A percentile compares a stretch with the other conserved stretches of the same genome.
phyloP scores from a whole-genome alignment of 2,329 filamentous ascomycete species.

The Diaporthe nobilis region DNA sequence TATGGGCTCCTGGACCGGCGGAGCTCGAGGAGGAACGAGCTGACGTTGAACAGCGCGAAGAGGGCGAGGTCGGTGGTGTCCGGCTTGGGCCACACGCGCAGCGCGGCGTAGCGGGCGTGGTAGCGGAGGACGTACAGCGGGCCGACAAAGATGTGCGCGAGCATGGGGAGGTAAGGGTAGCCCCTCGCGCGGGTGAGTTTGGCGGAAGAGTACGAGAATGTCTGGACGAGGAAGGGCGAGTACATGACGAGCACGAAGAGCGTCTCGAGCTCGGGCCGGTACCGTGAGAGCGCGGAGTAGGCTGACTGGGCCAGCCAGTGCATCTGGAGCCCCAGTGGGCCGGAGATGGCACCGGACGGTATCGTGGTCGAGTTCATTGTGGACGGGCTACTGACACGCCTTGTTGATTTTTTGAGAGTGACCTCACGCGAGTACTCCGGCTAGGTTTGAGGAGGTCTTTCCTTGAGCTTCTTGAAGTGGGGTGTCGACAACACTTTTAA shows the following conservation, averaged over 20 bases:
- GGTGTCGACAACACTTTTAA: not conserved
- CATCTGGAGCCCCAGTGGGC: not conserved
- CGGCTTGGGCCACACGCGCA: constrained; percentile 33
- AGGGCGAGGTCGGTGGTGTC: constrained; percentile 30
- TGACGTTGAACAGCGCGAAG: constrained; percentile 29
- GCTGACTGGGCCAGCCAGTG: constrained; percentile 17
- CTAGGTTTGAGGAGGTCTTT: not conserved
- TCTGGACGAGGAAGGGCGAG: constrained; percentile 19
- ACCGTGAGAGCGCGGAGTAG: not conserved
- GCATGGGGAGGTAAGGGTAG: constrained; percentile 16
- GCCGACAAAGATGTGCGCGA: constrained; percentile 26
- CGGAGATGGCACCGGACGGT: not conserved
- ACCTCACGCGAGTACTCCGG: not conserved
- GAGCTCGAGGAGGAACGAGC: constrained; percentile 20
- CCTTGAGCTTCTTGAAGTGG: not conserved
- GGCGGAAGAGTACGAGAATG: constrained; percentile 15
- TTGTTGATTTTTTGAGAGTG: not conserved
- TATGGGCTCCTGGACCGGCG: not conserved
- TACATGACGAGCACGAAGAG: constrained; percentile 33
- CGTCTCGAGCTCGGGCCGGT: constrained; percentile 37
- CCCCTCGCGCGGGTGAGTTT: constrained; percentile 29
- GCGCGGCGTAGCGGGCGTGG: constrained; percentile 30
- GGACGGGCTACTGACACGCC: not conserved
- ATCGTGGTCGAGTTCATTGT: constrained; percentile 22
- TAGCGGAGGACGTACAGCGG: constrained; percentile 24